Percentiles rank a stretch among this genome's conserved stretches.
Conservation (phyloP, 495 filamentous ascomycete species). For the Penicillium dipodomyicola region DNA sequence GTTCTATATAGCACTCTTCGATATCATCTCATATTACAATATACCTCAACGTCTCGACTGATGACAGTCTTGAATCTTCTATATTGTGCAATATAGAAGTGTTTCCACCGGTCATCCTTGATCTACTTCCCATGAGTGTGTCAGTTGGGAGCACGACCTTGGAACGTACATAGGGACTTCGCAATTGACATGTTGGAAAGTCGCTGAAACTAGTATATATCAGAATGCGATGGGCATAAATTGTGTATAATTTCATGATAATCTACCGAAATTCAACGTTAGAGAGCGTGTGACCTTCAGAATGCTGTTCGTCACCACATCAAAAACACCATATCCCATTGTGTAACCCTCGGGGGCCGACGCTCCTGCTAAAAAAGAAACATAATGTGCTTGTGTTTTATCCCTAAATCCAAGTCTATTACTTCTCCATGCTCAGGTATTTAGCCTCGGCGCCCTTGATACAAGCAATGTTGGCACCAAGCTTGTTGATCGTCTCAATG, state of each 20-base stretch:
- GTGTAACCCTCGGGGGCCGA: background rate
- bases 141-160: too few relatives aligned
- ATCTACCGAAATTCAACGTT: background rate
- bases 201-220: background rate
- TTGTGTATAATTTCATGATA: background rate
- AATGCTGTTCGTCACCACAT: background rate
- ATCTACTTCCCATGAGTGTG: background rate
- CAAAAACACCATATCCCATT: background rate
- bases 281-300: background rate
- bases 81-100: background rate
- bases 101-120: background rate
- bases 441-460: constrained; percentile 79
- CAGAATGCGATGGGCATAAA: background rate
- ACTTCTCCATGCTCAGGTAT: constrained; percentile 54
- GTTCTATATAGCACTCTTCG: too few relatives aligned
- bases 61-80: too few relatives aligned
- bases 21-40: too few relatives aligned
- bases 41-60: too few relatives aligned
- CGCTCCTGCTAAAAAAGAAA: background rate
- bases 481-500: constrained; percentile 96
- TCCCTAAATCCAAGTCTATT: constrained; percentile 1
- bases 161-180: too few relatives aligned
- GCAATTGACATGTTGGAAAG: too few relatives aligned
- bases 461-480: constrained; percentile 82
- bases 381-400: background rate